Evolutionary conservation across 352 stramenopile species (phyloP).

Genomic region (Globisporangium recalcitrans): DNA sequence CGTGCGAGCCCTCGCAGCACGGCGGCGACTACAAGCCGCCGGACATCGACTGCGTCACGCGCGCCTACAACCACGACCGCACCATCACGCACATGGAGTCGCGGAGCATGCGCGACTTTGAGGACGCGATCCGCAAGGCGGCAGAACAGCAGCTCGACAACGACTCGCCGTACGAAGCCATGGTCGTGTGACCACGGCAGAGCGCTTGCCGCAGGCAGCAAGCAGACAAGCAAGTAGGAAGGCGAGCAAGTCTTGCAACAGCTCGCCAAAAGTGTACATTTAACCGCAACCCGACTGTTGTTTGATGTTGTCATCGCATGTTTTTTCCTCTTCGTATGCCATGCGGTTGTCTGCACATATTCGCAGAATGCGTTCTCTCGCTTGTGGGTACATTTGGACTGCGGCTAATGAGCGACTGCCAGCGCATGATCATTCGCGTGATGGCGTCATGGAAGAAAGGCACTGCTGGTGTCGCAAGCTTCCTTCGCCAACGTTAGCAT

Average conservation of each 20-base stretch:
- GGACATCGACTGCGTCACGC: conserved; percentile 71
- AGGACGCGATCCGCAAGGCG: conserved; percentile 39
- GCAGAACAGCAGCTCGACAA: background rate
- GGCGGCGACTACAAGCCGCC: conserved; percentile 30
- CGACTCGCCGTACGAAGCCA: background rate
- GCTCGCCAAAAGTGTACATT: background rate
- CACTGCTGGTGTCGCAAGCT: background rate
- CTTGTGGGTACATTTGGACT: background rate
- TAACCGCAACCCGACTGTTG: background rate
- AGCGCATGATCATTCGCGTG: background rate
- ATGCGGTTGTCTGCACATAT: no score
- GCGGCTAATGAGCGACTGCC: background rate
- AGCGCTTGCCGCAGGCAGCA: conserved; percentile 1
- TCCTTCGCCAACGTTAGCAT: background rate
- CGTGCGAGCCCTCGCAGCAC: conserved; percentile 31
- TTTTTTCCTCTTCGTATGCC: background rate
- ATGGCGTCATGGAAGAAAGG: background rate
- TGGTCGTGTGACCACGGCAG: background rate
- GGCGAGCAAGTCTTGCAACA: background rate
- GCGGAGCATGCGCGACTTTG: conserved; percentile 74
- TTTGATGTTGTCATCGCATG: background rate
- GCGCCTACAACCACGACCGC: conserved; percentile 67
- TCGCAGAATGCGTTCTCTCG: no score
- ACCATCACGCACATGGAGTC: conserved; percentile 66
- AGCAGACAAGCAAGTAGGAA: background rate